Evolutionary conservation across 2,329 filamentous ascomycete species (phyloP).

Genomic region (Sporothrix schenckii): DNA sequence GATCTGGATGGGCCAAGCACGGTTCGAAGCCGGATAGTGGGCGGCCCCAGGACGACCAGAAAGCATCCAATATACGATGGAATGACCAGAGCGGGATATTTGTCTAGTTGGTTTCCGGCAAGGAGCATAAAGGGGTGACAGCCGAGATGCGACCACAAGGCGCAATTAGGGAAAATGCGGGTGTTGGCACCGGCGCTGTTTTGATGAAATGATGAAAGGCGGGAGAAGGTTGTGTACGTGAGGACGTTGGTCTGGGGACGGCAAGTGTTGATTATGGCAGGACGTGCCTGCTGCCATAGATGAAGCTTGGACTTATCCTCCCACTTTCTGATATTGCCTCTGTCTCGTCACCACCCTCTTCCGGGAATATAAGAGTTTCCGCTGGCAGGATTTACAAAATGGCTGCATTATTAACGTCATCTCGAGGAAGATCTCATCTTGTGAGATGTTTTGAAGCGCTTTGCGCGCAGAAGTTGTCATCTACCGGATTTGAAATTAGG

Average conservation of each 20-base stretch:
- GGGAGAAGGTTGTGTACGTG: neutral
- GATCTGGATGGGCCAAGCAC: neutral
- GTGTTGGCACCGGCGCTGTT: neutral
- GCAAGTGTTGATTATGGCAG: neutral
- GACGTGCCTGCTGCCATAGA: neutral
- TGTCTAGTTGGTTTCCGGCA: neutral
- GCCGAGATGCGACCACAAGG: neutral
- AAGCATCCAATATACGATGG: neutral
- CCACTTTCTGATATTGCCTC: neutral
- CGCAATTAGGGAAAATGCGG: constrained; percentile 17
- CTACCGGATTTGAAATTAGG: too few species aligned
- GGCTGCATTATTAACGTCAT: neutral
- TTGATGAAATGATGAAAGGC: neutral
- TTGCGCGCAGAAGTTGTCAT: too few species aligned
- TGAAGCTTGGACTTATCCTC: neutral
- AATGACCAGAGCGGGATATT: constrained; percentile 1
- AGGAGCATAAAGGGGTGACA: neutral
- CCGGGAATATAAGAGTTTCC: neutral
- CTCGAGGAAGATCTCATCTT: neutral
- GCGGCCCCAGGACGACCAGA: constrained; percentile 13
- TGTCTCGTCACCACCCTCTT: neutral
- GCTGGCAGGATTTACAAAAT: neutral
- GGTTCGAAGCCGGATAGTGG: neutral
- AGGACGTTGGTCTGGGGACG: constrained; percentile 9
- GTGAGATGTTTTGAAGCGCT: neutral